Percentiles rank a stretch among this genome's conserved stretches.
phyloP scores from a whole-genome alignment of 164 flowering plant genomes.

The Nymphaea colorata region DNA sequence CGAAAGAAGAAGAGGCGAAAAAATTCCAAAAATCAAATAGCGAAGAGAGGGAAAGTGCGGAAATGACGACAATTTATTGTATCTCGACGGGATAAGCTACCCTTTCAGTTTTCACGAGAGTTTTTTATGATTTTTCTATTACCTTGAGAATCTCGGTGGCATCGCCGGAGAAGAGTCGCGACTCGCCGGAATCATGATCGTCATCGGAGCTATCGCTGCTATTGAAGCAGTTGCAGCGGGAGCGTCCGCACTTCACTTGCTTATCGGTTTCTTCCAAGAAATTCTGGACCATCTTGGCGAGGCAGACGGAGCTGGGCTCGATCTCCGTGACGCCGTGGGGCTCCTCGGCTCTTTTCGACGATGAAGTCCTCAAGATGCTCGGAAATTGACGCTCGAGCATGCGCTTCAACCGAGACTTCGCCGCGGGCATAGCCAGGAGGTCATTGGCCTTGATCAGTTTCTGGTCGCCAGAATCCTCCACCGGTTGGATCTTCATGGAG shows the following conservation, averaged over 20 bases:
- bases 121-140: background rate
- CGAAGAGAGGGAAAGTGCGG: background rate
- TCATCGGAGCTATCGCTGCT: slow-evolving; percentile 52
- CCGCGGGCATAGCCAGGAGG: slow-evolving; percentile 24
- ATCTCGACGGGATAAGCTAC: background rate
- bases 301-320: slow-evolving; percentile 82
- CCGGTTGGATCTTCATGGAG: slow-evolving; percentile 85
- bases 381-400: slow-evolving; percentile 71
- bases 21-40: background rate
- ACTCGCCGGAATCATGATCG: slow-evolving; percentile 41
- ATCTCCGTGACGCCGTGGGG: slow-evolving; percentile 27
- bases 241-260: slow-evolving; percentile 48
- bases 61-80: background rate
- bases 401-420: slow-evolving; percentile 65
- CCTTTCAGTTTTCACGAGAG: background rate
- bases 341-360: slow-evolving; percentile 20
- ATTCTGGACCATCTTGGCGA: slow-evolving; percentile 78
- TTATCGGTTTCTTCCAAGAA: slow-evolving; percentile 71
- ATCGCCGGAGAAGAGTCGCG: slow-evolving; percentile 21
- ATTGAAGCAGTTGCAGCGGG: slow-evolving; percentile 82
- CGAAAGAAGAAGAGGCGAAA: background rate
- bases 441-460: slow-evolving; percentile 20
- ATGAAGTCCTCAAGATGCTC: slow-evolving; percentile 37
- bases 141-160: slow-evolving; percentile 64
- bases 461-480: slow-evolving; percentile 21